Evolutionary conservation across 139 green algal species (phyloP), one percentile per base, ranked within the genome.

Genomic region (Chlorella vulgaris): DNA sequence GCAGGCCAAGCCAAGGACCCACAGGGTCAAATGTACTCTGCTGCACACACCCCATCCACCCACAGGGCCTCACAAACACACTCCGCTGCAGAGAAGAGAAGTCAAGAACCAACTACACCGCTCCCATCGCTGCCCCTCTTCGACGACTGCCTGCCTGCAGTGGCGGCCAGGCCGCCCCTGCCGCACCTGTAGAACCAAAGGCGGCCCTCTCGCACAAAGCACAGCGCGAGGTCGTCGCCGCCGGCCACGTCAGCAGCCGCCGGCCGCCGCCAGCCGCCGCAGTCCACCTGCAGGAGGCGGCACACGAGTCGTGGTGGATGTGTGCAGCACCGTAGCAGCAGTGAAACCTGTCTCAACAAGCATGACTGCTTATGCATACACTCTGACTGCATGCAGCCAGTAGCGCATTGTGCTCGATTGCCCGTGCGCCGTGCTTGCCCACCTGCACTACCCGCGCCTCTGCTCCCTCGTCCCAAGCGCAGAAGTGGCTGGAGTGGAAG

Each of bases 211-310:
- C 53, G 61, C 26, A 74, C 7, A n/a, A 62, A 78, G 58, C 78
- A 85, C 29, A 88, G 74, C 29, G 63, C 69, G 31, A 88, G 53
- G 51, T 63, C n/a, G 55, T 81, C 61, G 7, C 7, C 47, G 15
- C 24, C 35, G 33, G 63, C 69, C 55, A 79, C 70, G 42, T 70
- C 36, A 50, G 63, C 43, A 6, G 70, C 60, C 8, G 21, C 68
- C 18, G 84, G 79, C n/a, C 84, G 77, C 65, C 84, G 77, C 71
- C 79, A 88, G 24, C 84, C 75, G 19, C 76, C 58, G 65, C 71
- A 83, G 26, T 39, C n/a, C 22, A 84, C 69, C 80, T 84, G 77
- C 61, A 51, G 2, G 33, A 22, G 77, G 47, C 15, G 24, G 31
- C 4, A 21, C n/a, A 1, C 5, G 28, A 42, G 35, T 8, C 7